These are phyloP conservation scores for Starmerella apicola DNA, from an alignment of 805 yeast genomes.

Conservation along the genomic window DNA sequence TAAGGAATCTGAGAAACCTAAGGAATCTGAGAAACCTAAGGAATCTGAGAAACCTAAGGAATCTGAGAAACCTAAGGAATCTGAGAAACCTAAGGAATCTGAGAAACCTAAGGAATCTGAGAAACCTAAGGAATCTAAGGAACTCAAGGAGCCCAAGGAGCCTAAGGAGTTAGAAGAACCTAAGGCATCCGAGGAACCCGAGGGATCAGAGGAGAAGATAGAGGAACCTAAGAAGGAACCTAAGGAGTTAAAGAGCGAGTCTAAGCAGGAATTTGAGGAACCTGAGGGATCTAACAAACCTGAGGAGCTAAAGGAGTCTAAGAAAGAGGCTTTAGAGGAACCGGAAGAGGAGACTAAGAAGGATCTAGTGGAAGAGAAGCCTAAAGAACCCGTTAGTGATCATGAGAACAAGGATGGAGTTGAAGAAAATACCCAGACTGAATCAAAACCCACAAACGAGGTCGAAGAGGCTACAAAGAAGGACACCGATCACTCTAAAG, in stretches of 20 bases:
- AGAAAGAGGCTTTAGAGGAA: not conserved
- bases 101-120: not conserved
- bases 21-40: no score
- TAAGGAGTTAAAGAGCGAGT: not conserved
- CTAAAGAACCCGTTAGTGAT: no score
- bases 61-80: not conserved
- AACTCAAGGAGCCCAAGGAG: not conserved
- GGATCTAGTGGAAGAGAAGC: no score
- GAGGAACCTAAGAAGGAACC: not conserved
- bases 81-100: slow-evolving; percentile 1
- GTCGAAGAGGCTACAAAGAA: no score
- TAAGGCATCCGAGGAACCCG: not conserved
- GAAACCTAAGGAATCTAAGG: not conserved
- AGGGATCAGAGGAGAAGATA: not conserved
- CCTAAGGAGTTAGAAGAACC: not conserved
- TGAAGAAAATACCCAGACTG: no score
- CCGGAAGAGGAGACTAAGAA: no score
- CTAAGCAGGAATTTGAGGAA: slow-evolving; percentile 1
- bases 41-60: not conserved
- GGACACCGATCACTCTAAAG: no score
- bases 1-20: no score
- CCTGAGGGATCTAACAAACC: not conserved
- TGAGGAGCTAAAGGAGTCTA: not conserved
- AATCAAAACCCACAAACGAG: no score
- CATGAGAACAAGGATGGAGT: no score